phyloP scores from a whole-genome alignment of 2,329 filamentous ascomycete species.

The Pseudocercospora cruenta region DNA sequence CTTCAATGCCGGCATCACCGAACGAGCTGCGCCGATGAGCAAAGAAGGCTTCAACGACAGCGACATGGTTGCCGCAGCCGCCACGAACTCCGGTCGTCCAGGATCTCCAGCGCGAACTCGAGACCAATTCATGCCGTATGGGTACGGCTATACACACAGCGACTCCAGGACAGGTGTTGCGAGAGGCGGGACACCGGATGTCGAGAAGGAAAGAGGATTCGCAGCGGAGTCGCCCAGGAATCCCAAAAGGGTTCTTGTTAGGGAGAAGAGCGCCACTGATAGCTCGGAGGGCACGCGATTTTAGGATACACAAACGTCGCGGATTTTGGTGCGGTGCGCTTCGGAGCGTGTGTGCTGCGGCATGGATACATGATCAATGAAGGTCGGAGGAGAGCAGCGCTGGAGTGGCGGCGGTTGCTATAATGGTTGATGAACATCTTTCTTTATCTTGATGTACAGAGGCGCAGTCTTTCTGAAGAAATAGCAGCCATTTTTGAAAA shows the following conservation, averaged over 20 bases:
- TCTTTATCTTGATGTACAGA: constrained; percentile 7
- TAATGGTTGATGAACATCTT: constrained; percentile 9
- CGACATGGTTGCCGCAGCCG: constrained; percentile 15
- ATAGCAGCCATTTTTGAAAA: neutral
- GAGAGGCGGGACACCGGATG: constrained; percentile 30
- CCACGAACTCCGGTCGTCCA: constrained; percentile 1
- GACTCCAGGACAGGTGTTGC: constrained; percentile 29
- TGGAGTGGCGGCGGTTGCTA: neutral
- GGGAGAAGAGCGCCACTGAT: constrained; percentile 14
- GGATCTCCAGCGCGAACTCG: constrained; percentile 35
- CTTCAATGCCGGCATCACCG: constrained; percentile 45
- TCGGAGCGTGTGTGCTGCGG: neutral
- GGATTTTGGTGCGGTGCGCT: too few relatives aligned
- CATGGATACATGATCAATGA: neutral
- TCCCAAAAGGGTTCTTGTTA: constrained; percentile 12
- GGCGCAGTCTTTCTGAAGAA: neutral
- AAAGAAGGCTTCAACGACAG: constrained; percentile 12
- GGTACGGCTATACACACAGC: constrained; percentile 37
- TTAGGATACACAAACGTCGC: neutral
- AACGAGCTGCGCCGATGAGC: constrained; percentile 29
- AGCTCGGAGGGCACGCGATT: constrained; percentile 9
- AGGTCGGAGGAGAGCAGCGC: neutral
- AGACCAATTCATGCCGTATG: constrained; percentile 41
- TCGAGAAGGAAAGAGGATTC: constrained; percentile 26
- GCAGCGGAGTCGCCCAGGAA: neutral